Base-by-base conservation (phyloP, 495 filamentous ascomycete species). In the Annulohypoxylon moriforme region DNA sequence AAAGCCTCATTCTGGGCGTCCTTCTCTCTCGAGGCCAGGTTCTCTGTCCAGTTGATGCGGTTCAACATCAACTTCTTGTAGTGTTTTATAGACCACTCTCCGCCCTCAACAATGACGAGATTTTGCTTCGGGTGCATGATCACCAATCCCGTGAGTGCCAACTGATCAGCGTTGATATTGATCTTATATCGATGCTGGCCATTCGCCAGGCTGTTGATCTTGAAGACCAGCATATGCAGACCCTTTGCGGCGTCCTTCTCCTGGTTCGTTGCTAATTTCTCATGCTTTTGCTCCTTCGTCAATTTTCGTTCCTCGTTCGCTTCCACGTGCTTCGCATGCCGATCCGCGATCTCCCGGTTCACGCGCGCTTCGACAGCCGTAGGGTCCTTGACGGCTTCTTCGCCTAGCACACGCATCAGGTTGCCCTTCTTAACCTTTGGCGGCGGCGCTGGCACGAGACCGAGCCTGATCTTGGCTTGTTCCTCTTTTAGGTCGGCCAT, bases 381-480 rank as follows among this genome's bases (percentile, higher is more conserved):
- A 9, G 96, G 96, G 77, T 99, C 96, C 74, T 97, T 97, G 72
- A 99, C 94, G 2, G 96, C 96, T 78, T 97, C 92, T 76, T 98
- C 93, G 46, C 96, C 96, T n/a, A 98, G 83, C 3, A 99, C 96
- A 50, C 94, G 91, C 96, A 99, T 98, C 60, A 99, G 85, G 77
- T 99, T 99, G 55, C 89, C 90, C 78, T 95, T 96, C 81, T 97
- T 98, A 71, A 98, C 91, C 78, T 98, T 98, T 9, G 96, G 95
- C 24, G 95, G 90, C 7, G 94, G 92, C 5, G 96, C 92, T 1
- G 93, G 92, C 63, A 93, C 90, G 7, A 99, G 89, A 55, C 96
- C 96, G 3, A 99, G 85, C 40, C 94, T 85, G 64, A 97, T 94
- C 85, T 98, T 98, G 58, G 94, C 94, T 80, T 99, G 96, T 67